Evolutionary conservation across 106 monocot genomes (phyloP).

Genomic region (Allium fistulosum): DNA sequence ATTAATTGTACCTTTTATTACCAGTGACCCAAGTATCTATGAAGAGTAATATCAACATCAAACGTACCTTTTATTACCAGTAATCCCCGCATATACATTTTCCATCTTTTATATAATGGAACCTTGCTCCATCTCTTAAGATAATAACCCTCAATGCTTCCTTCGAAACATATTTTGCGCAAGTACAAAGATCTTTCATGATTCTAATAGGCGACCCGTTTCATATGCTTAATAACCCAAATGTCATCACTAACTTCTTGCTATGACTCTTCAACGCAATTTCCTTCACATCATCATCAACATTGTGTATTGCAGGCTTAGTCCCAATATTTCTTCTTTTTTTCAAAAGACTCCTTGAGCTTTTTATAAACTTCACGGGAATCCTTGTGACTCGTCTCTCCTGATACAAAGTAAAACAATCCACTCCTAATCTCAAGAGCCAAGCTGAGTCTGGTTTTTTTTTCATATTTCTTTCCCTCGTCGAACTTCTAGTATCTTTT

Average conservation of each 20-base stretch:
- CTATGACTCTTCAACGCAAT: constrained; percentile 14
- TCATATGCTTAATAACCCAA: constrained; percentile 7
- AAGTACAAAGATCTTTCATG: constrained; percentile 16
- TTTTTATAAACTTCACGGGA: constrained; percentile 4
- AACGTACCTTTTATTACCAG: too few species aligned
- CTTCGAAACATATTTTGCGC: constrained; percentile 13
- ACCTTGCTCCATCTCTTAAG: too few species aligned
- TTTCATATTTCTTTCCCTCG: too few species aligned
- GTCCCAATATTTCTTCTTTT: neutral
- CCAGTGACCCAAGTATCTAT: too few species aligned
- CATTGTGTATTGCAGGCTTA: constrained; percentile 14
- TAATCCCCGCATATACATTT: too few species aligned
- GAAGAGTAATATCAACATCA: too few species aligned
- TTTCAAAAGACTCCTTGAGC: constrained; percentile 4
- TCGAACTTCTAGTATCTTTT: too few species aligned
- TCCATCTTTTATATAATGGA: too few species aligned
- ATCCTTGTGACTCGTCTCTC: constrained; percentile 9
- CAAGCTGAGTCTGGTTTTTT: too few species aligned
- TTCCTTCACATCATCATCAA: constrained; percentile 16
- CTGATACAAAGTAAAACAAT: constrained; percentile 9
- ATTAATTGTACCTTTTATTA: too few species aligned
- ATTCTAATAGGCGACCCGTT: constrained; percentile 11
- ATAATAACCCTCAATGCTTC: too few species aligned
- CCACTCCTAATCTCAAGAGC: too few species aligned
- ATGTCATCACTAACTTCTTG: constrained; percentile 19